Evolutionary conservation across 441 rosid species (phyloP).

Genomic region (Eutrema salsugineum): DNA sequence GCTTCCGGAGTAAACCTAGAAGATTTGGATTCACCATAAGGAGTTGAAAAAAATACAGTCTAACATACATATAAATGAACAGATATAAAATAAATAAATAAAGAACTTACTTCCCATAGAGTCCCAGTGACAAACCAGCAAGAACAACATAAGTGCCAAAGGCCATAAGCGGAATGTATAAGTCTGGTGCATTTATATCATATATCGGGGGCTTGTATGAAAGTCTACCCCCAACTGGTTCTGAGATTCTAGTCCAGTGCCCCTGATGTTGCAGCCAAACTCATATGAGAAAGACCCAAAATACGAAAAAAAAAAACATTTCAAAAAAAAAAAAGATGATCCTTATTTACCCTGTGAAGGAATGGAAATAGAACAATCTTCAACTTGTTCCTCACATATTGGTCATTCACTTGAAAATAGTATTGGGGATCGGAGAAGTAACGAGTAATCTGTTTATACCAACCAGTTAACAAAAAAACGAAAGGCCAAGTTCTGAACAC

Average conservation of each 20-base stretch:
- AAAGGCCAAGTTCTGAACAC: background rate
- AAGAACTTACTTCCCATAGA: conserved; percentile 74
- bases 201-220: conserved; percentile 89
- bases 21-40: background rate
- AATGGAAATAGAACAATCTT: conserved; percentile 87
- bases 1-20: conserved; percentile 87
- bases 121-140: conserved; percentile 85
- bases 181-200: conserved; percentile 94
- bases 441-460: conserved; percentile 66
- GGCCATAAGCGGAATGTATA: conserved; percentile 95
- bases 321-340: background rate
- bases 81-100: background rate
- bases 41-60: background rate
- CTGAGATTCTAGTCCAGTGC: conserved; percentile 91
- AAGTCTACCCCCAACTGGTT: conserved; percentile 96
- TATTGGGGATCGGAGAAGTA: conserved; percentile 93
- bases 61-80: background rate
- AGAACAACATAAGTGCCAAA: conserved; percentile 90
- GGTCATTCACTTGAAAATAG: conserved; percentile 97
- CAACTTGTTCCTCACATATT: conserved; percentile 93
- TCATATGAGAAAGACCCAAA: conserved; percentile 12
- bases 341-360: conserved; percentile 85
- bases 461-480: background rate
- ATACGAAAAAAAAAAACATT: background rate
- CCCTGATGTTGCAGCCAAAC: conserved; percentile 47